Percentiles rank a stretch among this genome's conserved stretches.
Evolutionary conservation across 2,329 filamentous ascomycete species (phyloP).

Genomic region (Colletotrichum tropicale): DNA sequence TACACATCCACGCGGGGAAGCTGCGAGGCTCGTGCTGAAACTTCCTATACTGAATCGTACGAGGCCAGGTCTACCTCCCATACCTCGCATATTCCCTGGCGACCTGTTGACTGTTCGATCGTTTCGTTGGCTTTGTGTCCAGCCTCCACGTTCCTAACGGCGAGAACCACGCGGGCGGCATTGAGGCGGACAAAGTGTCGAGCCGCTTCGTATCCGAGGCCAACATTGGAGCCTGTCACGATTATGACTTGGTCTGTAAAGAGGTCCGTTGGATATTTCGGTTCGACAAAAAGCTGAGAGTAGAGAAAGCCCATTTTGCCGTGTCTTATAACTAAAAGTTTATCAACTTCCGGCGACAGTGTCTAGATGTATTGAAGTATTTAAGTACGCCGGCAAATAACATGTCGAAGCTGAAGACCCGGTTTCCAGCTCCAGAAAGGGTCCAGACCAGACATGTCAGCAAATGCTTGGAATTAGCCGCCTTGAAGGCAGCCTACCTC

Average conservation of each 20-base stretch:
- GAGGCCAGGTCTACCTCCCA: neutral
- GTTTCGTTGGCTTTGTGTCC: neutral
- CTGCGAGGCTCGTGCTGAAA: neutral
- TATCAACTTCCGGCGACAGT: rapidly evolving
- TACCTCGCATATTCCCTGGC: neutral
- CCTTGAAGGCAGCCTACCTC: neutral
- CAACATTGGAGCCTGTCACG: neutral
- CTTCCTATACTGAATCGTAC: neutral
- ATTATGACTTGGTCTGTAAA: neutral
- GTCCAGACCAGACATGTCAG: neutral
- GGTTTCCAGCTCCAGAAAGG: neutral
- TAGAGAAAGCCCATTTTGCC: neutral
- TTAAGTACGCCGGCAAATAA: neutral
- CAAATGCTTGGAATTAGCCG: neutral
- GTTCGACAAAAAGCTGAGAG: neutral
- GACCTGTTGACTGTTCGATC: neutral
- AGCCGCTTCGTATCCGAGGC: neutral
- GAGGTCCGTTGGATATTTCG: rapidly evolving
- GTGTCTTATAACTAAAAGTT: neutral
- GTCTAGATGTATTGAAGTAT: neutral
- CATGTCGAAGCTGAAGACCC: neutral
- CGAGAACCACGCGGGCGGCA: neutral
- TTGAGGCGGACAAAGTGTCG: neutral
- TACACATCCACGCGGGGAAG: neutral
- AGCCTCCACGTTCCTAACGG: neutral